Evolutionary conservation across 1,139 yeast species (phyloP).

Genomic region (Kurtzmaniella natalensis): DNA sequence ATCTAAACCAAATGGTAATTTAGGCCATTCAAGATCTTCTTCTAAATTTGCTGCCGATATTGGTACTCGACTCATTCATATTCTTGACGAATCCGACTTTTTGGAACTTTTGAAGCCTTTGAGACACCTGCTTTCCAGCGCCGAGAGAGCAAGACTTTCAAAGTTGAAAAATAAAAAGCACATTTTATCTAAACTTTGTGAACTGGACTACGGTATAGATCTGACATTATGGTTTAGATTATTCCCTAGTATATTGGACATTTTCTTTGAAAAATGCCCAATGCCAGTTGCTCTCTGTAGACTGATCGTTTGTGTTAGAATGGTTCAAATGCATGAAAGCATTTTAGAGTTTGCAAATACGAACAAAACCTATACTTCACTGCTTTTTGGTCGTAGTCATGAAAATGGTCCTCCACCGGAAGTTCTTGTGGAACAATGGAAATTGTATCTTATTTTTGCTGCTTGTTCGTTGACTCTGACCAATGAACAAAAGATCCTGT

Average conservation of each 20-base stretch:
- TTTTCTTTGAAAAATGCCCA: constrained; percentile 80
- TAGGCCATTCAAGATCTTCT: constrained; percentile 50
- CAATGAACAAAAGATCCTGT: constrained; percentile 70
- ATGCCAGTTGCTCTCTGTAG: constrained; percentile 92
- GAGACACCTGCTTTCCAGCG: constrained; percentile 64
- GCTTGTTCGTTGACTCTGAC: constrained; percentile 90
- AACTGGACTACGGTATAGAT: constrained; percentile 91
- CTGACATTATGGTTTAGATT: constrained; percentile 91
- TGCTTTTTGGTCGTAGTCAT: constrained; percentile 30
- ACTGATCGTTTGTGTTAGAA: constrained; percentile 82
- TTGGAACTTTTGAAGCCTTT: constrained; percentile 58
- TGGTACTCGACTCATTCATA: constrained; percentile 75
- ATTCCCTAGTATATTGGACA: constrained; percentile 69
- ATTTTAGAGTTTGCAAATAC: constrained; percentile 61
- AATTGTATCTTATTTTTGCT: constrained; percentile 81
- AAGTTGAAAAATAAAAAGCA: constrained; percentile 63
- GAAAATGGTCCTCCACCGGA: constrained; percentile 52
- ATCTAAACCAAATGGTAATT: not conserved
- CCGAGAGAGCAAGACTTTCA: constrained; percentile 70
- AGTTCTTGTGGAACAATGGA: constrained; percentile 80
- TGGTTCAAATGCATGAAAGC: constrained; percentile 86
- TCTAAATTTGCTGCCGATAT: constrained; percentile 76
- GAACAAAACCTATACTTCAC: constrained; percentile 36
- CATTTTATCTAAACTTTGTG: constrained; percentile 69
- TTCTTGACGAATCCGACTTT: constrained; percentile 68